Evolutionary conservation across 352 stramenopile genomes (phyloP).

Genomic region (Globisporangium okanoganense): DNA sequence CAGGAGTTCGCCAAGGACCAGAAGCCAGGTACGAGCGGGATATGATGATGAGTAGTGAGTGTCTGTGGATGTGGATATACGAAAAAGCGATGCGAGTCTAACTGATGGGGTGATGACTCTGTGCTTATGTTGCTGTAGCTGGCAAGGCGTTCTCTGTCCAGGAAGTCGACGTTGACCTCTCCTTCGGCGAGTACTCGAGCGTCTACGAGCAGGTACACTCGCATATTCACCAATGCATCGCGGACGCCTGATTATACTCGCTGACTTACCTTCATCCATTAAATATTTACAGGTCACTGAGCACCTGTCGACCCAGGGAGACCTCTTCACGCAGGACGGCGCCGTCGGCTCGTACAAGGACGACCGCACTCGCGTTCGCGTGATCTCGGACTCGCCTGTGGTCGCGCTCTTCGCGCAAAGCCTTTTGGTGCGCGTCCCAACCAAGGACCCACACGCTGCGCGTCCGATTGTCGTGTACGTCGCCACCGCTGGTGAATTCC

Average conservation of each 20-base stretch:
- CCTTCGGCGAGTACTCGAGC: constrained; percentile 64
- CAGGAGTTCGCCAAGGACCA: constrained; percentile 57
- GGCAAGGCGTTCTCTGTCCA: constrained; percentile 52
- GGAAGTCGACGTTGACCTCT: constrained; percentile 63
- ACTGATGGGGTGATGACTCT: neutral
- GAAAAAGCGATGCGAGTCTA: neutral
- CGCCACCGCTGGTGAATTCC: constrained; percentile 56
- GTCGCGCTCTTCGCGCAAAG: constrained; percentile 69
- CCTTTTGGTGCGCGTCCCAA: constrained; percentile 64
- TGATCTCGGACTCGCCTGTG: constrained; percentile 76
- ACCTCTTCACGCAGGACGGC: constrained; percentile 71
- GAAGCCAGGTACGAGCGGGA: constrained; percentile 34
- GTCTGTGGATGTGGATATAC: neutral
- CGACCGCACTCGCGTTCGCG: constrained; percentile 65
- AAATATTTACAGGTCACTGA: constrained; percentile 47
- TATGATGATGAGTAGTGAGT: neutral
- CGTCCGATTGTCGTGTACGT: constrained; percentile 80
- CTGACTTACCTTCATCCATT: neutral
- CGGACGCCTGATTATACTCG: neutral
- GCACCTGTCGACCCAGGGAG: constrained; percentile 51
- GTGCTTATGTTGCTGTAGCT: constrained; percentile 20
- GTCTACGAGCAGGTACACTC: constrained; percentile 43
- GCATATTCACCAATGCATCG: neutral
- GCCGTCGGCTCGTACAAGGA: constrained; percentile 77
- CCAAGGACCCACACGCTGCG: constrained; percentile 57